Evolutionary conservation across 225 moss, liverwort and hornwort genomes (phyloP).

Genomic region (Polytrichum formosum): DNA sequence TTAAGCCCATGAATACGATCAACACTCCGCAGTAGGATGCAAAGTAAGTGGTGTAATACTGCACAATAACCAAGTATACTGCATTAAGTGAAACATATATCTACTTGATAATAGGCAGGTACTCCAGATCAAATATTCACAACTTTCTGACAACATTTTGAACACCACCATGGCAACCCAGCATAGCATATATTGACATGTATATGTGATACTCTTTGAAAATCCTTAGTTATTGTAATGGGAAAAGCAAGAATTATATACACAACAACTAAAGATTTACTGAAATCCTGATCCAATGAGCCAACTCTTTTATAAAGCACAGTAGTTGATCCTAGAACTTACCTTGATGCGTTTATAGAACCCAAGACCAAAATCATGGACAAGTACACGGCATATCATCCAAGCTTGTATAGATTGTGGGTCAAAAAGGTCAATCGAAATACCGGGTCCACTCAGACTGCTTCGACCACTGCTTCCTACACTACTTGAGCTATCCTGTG

Average conservation of each 20-base stretch:
- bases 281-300: too few relatives aligned
- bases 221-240: too few relatives aligned
- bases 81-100: too few relatives aligned
- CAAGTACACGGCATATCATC: conserved; percentile 73
- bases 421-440: conserved; percentile 62
- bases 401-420: conserved; percentile 75
- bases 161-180: too few relatives aligned
- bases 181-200: too few relatives aligned
- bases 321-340: conserved; percentile 4
- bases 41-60: conserved; percentile 95
- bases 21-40: conserved; percentile 86
- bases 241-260: too few relatives aligned
- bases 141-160: too few relatives aligned
- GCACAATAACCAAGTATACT: conserved; percentile 23
- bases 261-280: too few relatives aligned
- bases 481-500: conserved; percentile 20
- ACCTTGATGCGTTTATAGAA: conserved; percentile 89
- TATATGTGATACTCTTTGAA: too few relatives aligned
- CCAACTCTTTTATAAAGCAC: neutral
- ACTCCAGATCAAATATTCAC: too few relatives aligned
- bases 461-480: conserved; percentile 44
- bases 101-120: too few relatives aligned
- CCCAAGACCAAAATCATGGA: conserved; percentile 76
- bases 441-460: conserved; percentile 67
- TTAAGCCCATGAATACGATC: conserved; percentile 66